Percentiles rank a stretch among this genome's conserved stretches.
These are phyloP conservation scores for Salvia miltiorrhiza DNA, from an alignment of 257 asterid genomes.

Conservation along the genomic window DNA sequence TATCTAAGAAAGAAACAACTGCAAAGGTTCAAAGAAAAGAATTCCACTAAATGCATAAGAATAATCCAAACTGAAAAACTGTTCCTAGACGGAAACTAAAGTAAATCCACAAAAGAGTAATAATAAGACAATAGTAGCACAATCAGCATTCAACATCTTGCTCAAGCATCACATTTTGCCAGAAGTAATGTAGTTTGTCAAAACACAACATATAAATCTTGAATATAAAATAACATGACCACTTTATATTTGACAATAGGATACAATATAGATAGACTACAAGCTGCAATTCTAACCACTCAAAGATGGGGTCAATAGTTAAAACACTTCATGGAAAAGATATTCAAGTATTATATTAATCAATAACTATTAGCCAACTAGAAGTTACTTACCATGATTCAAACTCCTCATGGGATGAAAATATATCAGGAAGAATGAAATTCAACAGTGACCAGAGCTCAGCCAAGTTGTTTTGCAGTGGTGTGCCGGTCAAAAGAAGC, in stretches of 20 bases:
- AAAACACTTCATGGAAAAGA: background rate
- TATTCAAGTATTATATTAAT: background rate
- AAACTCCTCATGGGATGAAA: conserved; percentile 89
- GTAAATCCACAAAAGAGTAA: background rate
- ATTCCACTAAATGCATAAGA: background rate
- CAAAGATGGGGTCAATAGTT: background rate
- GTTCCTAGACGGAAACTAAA: too few relatives aligned
- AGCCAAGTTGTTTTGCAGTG: conserved; percentile 93
- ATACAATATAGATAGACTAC: conserved; percentile 3
- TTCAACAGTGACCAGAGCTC: conserved; percentile 98
- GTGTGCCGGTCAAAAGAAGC: conserved; percentile 98
- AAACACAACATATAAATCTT: too few relatives aligned
- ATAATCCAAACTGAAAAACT: background rate
- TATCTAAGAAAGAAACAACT: background rate
- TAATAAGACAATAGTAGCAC: background rate
- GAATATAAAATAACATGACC: background rate
- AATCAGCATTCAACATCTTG: background rate
- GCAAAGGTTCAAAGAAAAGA: background rate
- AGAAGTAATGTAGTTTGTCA: background rate
- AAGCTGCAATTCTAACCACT: background rate
- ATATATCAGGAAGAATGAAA: conserved; percentile 96
- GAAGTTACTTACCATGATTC: conserved; percentile 79
- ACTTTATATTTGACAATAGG: background rate
- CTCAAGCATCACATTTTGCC: background rate
- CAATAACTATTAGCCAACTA: background rate